Conservation (phyloP, 495 filamentous ascomycete genomes). For the Aspergillus sclerotioniger region DNA sequence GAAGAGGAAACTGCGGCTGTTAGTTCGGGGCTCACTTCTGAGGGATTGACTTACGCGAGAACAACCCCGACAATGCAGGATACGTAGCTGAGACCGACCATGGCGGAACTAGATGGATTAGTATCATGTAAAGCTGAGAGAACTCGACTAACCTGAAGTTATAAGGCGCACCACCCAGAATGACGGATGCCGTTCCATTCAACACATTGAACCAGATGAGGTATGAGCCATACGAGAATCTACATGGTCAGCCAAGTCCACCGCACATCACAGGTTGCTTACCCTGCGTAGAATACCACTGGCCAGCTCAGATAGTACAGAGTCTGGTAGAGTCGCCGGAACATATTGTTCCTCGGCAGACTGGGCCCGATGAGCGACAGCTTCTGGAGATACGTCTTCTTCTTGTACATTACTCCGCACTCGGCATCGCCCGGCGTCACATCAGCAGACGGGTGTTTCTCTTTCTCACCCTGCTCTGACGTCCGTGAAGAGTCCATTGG, state of each 20-base stretch:
- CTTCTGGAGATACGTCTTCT: conserved; percentile 52
- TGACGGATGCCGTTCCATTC: conserved; percentile 62
- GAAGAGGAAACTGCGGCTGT: conserved; percentile 37
- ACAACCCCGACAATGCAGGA: conserved; percentile 56
- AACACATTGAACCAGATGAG: conserved; percentile 67
- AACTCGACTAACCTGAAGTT: conserved; percentile 43
- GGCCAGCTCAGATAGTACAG: conserved; percentile 55
- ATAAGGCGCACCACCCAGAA: conserved; percentile 56
- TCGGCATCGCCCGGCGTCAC: conserved; percentile 17
- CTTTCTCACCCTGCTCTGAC: conserved; percentile 19
- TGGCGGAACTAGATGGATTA: conserved; percentile 39
- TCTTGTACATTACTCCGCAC: conserved; percentile 26
- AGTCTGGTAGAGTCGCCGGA: conserved; percentile 35
- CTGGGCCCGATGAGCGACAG: conserved; percentile 47
- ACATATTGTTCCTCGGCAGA: conserved; percentile 54
- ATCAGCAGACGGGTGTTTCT: conserved; percentile 21
- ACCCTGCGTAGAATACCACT: conserved; percentile 63
- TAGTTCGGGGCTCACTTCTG: background rate
- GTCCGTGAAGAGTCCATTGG: conserved; percentile 10
- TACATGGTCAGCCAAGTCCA: conserved; percentile 7
- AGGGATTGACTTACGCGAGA: conserved; percentile 36
- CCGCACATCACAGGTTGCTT: background rate
- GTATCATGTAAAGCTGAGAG: background rate
- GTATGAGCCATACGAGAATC: conserved; percentile 62
- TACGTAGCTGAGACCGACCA: conserved; percentile 62